These are phyloP conservation scores for Malassezia psittaci DNA, from an alignment of 1,284 basidiomycete genomes.

Conservation along the genomic window DNA sequence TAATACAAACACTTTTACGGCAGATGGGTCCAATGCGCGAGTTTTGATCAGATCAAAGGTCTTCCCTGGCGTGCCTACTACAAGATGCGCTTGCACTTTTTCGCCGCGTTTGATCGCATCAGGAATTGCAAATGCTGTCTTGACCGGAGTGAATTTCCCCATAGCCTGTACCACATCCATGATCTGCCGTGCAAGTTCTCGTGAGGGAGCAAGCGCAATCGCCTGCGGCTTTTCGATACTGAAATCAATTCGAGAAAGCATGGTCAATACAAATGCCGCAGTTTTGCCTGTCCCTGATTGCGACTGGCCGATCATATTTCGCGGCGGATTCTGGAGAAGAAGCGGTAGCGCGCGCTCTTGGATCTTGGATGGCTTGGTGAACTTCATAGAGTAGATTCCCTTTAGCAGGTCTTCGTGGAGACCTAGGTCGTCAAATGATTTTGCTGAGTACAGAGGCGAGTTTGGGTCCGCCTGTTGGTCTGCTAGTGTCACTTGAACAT, in stretches of 20 bases:
- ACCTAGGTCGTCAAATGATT: conserved; percentile 68
- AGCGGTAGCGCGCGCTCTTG: conserved; percentile 93
- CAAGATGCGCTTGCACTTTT: conserved; percentile 72
- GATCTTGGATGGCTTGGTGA: conserved; percentile 96
- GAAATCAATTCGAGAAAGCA: conserved; percentile 89
- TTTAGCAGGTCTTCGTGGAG: conserved; percentile 73
- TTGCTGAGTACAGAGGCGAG: conserved; percentile 84
- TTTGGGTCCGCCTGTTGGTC: conserved; percentile 94
- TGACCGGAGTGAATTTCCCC: conserved; percentile 86
- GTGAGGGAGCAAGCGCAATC: conserved; percentile 56
- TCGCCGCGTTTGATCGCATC: conserved; percentile 60
- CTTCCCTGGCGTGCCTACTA: conserved; percentile 94
- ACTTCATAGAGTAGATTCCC: conserved; percentile 92
- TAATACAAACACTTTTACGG: conserved; percentile 85
- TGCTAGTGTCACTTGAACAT: conserved; percentile 79
- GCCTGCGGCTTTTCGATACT: conserved; percentile 67
- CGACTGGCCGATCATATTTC: conserved; percentile 98
- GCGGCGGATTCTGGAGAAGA: conserved; percentile 81
- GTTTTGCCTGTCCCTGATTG: conserved; percentile 99
- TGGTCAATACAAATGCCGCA: conserved; percentile 92
- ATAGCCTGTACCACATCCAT: conserved; percentile 87
- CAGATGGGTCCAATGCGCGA: conserved; percentile 56
- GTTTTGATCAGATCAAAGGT: conserved; percentile 65
- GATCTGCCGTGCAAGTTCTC: conserved; percentile 94
- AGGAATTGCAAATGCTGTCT: conserved; percentile 89